Conservation (phyloP, 2,329 filamentous ascomycete species). For the Fusarium palustre region DNA sequence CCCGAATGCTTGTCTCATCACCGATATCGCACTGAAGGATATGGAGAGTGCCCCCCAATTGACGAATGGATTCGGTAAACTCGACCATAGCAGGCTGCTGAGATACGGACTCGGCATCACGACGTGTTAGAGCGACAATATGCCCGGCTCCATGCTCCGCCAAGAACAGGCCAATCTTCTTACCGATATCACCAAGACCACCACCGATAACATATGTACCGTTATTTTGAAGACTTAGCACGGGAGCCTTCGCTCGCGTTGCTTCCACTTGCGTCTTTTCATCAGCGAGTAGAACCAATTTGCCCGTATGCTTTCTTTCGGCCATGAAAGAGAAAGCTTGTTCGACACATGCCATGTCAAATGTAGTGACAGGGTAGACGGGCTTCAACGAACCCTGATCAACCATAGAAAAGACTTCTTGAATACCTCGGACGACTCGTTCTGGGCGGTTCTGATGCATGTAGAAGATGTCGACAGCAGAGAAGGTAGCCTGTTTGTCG, state of each 20-base stretch:
- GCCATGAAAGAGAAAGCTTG: slow-evolving; percentile 1
- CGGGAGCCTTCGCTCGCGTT: neutral
- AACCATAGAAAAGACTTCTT: neutral
- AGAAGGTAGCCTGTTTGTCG: slow-evolving; percentile 5
- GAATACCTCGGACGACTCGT: neutral
- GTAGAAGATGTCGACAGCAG: neutral
- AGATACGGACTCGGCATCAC: neutral
- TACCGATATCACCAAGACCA: slow-evolving; percentile 5
- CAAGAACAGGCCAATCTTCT: neutral
- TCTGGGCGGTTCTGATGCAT: slow-evolving; percentile 2
- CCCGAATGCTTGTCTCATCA: neutral
- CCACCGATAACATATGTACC: slow-evolving; percentile 7
- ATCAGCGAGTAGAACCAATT: neutral
- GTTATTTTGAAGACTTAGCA: neutral
- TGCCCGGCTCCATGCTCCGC: slow-evolving; percentile 4
- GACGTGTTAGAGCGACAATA: slow-evolving; percentile 2
- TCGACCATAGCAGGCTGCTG: neutral
- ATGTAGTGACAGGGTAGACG: neutral
- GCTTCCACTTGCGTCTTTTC: neutral
- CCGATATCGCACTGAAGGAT: slow-evolving; percentile 7
- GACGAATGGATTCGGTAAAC: neutral
- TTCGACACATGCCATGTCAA: slow-evolving; percentile 1
- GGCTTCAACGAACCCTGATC: neutral
- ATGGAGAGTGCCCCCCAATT: neutral
- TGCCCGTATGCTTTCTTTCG: slow-evolving; percentile 2